Base-by-base conservation (phyloP, 768 basidiomycete species). In the Phlebiopsis gigantea region DNA sequence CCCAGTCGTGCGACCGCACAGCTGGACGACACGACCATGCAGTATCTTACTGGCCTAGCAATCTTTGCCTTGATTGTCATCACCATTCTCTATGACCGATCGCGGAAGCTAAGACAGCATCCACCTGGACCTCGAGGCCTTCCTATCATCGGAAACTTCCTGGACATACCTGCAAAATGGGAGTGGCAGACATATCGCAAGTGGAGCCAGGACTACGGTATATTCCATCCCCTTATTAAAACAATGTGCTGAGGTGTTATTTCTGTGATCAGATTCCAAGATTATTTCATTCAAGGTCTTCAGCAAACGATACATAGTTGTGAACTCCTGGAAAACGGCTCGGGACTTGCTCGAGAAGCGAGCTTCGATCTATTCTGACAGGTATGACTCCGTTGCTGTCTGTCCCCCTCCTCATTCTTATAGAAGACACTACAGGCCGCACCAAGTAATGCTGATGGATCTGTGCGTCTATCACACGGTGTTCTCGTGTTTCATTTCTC, bases 291-390 rank as follows among this genome's bases (percentile, higher is more conserved):
- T 80, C 39, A 65, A 68, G 31, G 61, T 77, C 22, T 70, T 77
- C 47, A 75, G 77, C 21, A 76, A 77, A 57, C 75, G 76, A 12
- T 67, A 81, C 49, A 66, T 79, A 43, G 66, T 80, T 15, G 63
- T 81, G 17, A 80, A 79, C 58, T 75, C 79, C 8, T 65, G 69
- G 28, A 59, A 68, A 56, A 73, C 68, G 1, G 71, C 74, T 14
- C 61, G 69, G 10, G 78, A 80, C 26, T 70, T 81, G 14, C 66
- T 81, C 25, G 77, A 81, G 61, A 78, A 71, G 51, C 70, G 77
- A 42, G 71, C 76, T 29, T 64, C 57, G 46, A 74, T 69, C 2
- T 81, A 79, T 61, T 79, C 79, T n/a, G 70, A 66, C 58, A 62
- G 73, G 24, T 54, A 21, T 24, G 53, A 12, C 0, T 50, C 49